These are phyloP conservation scores for Pseudogymnoascus sp. DNA, from an alignment of 2,329 filamentous ascomycete genomes.

Conservation along the genomic window DNA sequence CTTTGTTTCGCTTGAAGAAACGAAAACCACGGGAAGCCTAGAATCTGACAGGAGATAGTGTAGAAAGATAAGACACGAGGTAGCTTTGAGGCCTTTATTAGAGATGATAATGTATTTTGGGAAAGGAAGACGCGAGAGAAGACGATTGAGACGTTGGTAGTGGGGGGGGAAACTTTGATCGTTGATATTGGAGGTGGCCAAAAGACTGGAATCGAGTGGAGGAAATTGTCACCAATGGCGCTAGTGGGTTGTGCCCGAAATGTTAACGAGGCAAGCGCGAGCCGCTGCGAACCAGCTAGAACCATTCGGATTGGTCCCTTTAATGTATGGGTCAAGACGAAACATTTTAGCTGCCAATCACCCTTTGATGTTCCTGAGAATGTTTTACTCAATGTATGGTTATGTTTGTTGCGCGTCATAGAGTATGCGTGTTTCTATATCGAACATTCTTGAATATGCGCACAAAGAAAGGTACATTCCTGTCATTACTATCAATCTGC, in stretches of 20 bases:
- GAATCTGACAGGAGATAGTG: constrained; percentile 7
- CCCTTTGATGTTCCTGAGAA: neutral
- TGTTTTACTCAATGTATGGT: neutral
- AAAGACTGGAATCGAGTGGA: constrained; percentile 6
- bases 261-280: constrained; percentile 9
- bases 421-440: neutral
- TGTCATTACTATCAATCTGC: neutral
- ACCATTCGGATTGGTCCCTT: constrained; percentile 5
- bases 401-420: neutral
- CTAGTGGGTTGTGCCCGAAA: constrained; percentile 9
- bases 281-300: constrained; percentile 7
- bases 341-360: constrained; percentile 2
- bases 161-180: constrained; percentile 9
- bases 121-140: constrained; percentile 6
- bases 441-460: neutral
- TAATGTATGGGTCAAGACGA: constrained; percentile 3
- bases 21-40: constrained; percentile 1
- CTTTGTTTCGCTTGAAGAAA: constrained; percentile 7
- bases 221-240: constrained; percentile 9
- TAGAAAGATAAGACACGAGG: constrained; percentile 7
- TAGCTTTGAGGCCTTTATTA: constrained; percentile 6
- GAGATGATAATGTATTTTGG: constrained; percentile 6
- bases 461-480: neutral
- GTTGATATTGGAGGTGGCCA: constrained; percentile 8
- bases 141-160: constrained; percentile 5